Evolutionary conservation across 768 basidiomycete genomes (phyloP), one percentile per base, ranked within the genome.

Genomic region (Agaricus sinodeliciosus): DNA sequence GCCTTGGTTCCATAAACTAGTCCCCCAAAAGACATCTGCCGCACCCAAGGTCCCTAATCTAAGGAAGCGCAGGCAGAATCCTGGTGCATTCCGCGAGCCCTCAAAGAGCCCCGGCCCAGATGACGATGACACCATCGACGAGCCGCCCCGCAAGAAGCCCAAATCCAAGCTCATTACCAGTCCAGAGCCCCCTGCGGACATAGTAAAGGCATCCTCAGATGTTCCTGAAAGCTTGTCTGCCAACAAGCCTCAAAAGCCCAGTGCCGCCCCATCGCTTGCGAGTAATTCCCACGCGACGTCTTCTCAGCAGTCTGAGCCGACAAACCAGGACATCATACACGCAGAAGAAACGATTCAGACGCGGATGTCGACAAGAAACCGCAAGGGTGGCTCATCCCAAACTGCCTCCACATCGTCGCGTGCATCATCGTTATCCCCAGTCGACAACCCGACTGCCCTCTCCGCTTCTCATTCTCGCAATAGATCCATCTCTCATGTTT

Each of bases 401-500:
- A 39, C 56, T 5, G 16, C 47, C 39, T 51, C 48, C 51, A 15
- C 44, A 49, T 47, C 43, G 41, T 51, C 58, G 44, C 45, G 54
- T 53, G 36, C 46, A 47, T 55, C 56, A 13, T 59, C 59, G 13
- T 7, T 56, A 12, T 48, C 48, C 3, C 57, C 48, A 15, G 26
- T 47, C 39, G 48, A 45, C 19, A 48, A 48, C 48, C n/a, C 42
- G 7, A 42, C 56, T 3, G 15, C 61, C 43, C 16, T 51, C 43
- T 36, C 59, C 42, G 37, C 49, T 41, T 55, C 62, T 36, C 68
- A 72, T 60, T 65, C 68, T 34, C 65, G 71, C 48, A 69, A 67
- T 49, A 62, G 73, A 37, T 73, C 72, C 11, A 68, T 62, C 16
- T 73, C 73, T 12, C 66, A 71, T 45, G 65, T 67, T 9, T 73